These are phyloP conservation scores for Quercus tomentella DNA, from an alignment of 331 rosid species.

Conservation along the genomic window DNA sequence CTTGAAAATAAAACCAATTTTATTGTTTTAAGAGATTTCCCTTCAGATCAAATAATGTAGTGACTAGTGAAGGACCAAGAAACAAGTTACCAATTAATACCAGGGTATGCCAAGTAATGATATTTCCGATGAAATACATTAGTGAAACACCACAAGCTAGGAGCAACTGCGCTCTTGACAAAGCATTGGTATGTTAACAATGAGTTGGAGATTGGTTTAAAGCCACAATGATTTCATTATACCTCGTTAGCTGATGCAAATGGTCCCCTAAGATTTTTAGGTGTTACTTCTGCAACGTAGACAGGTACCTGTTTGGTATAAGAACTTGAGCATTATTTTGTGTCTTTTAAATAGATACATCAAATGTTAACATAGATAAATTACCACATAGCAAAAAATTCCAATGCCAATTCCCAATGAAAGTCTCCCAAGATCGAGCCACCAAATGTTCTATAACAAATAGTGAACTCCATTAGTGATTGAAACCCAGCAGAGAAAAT, in stretches of 20 bases:
- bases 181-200: not conserved
- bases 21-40: not conserved
- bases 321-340: not conserved
- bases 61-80: not conserved
- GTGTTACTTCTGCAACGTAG: constrained; percentile 82
- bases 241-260: constrained; percentile 76
- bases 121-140: not conserved
- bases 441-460: constrained; percentile 59
- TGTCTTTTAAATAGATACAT: not conserved
- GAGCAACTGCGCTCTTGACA: constrained; percentile 57
- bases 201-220: constrained; percentile 2
- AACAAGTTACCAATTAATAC: constrained; percentile 49
- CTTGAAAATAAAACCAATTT: constrained; percentile 27
- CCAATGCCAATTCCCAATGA: constrained; percentile 81
- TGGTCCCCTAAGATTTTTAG: constrained; percentile 75
- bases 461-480: not conserved
- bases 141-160: constrained; percentile 41
- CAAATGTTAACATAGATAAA: too few species aligned
- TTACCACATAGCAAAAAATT: constrained; percentile 74
- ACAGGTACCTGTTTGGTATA: constrained; percentile 61
- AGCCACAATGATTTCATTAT: constrained; percentile 3
- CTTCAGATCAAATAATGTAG: not conserved
- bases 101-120: constrained; percentile 47
- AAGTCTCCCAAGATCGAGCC: constrained; percentile 75
- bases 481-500: too few species aligned